These are phyloP conservation scores for Pythium scleroteichum DNA, from an alignment of 352 stramenopile species.

Conservation along the genomic window DNA sequence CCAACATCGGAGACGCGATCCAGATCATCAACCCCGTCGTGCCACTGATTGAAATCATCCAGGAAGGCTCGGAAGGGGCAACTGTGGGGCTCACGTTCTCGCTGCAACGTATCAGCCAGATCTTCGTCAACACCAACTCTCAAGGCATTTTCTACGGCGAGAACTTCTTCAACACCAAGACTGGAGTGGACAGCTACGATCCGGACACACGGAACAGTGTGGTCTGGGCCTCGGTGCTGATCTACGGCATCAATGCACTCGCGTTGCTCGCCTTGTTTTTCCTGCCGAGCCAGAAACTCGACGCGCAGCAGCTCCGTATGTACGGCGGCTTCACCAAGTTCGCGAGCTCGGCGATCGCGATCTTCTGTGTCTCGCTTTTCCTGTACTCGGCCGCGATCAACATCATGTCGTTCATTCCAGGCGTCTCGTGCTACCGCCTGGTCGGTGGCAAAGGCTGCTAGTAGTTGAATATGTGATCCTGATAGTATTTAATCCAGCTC, in stretches of 20 bases:
- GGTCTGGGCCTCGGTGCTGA: constrained; percentile 47
- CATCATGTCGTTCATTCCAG: constrained; percentile 32
- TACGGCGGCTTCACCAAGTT: constrained; percentile 38
- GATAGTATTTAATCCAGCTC: constrained; percentile 20
- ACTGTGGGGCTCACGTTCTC: constrained; percentile 61
- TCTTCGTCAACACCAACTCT: constrained; percentile 55
- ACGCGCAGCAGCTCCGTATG: constrained; percentile 38
- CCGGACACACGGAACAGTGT: constrained; percentile 37
- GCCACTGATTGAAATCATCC: constrained; percentile 64
- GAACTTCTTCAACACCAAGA: constrained; percentile 44
- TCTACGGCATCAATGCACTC: constrained; percentile 52
- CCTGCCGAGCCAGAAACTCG: constrained; percentile 38
- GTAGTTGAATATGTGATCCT: not conserved
- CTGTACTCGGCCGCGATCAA: constrained; percentile 31
- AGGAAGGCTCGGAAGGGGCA: constrained; percentile 62
- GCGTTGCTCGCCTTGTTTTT: constrained; percentile 46
- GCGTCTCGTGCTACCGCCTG: constrained; percentile 18
- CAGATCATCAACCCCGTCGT: constrained; percentile 47
- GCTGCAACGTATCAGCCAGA: constrained; percentile 49
- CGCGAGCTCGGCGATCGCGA: constrained; percentile 20
- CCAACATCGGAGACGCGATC: constrained; percentile 55
- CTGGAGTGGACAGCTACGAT: constrained; percentile 28
- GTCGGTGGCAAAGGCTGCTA: constrained; percentile 27
- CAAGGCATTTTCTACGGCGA: constrained; percentile 44
- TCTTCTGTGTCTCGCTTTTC: constrained; percentile 21